A percentile compares a stretch with the other conserved stretches of the same genome.
These are phyloP conservation scores for Rhododendron vialii DNA, from an alignment of 148 eudicot species.

Conservation along the genomic window DNA sequence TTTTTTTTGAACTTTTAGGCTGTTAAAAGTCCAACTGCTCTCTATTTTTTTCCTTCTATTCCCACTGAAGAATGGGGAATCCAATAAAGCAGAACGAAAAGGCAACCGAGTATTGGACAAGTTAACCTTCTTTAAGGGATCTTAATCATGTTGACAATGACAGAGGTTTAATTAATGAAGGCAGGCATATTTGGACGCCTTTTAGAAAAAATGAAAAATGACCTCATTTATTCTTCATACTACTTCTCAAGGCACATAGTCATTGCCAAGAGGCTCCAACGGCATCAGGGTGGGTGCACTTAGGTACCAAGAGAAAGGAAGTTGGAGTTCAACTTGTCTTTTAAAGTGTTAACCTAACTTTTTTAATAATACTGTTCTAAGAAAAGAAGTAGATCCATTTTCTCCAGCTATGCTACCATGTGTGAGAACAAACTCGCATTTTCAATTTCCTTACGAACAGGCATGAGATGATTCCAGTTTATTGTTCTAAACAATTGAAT, in stretches of 20 bases:
- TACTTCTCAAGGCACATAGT: not conserved
- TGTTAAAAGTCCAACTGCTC: not conserved
- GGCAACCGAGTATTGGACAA: conserved; percentile 14
- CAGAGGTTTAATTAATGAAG: not conserved
- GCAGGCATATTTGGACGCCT: not conserved
- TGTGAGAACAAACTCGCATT: too few relatives aligned
- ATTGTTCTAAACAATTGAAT: too few relatives aligned
- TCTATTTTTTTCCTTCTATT: conserved; percentile 11
- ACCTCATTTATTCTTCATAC: not conserved
- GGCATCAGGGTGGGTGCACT: too few relatives aligned
- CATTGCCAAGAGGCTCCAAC: too few relatives aligned
- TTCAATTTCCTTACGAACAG: too few relatives aligned
- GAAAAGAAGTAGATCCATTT: too few relatives aligned
- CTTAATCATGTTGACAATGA: conserved; percentile 3
- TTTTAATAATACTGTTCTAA: too few relatives aligned
- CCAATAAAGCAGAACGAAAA: conserved; percentile 22
- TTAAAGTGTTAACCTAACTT: too few relatives aligned
- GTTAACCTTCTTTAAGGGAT: conserved; percentile 6
- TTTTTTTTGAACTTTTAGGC: conserved; percentile 5
- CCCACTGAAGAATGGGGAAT: conserved; percentile 14
- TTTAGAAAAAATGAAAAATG: not conserved
- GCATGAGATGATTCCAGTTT: too few relatives aligned
- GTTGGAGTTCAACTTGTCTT: too few relatives aligned
- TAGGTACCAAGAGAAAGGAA: too few relatives aligned
- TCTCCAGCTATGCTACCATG: too few relatives aligned